These are phyloP conservation scores for Coemansia sp. DNA, from an alignment of 192 early-diverging fungal genomes.

Conservation along the genomic window DNA sequence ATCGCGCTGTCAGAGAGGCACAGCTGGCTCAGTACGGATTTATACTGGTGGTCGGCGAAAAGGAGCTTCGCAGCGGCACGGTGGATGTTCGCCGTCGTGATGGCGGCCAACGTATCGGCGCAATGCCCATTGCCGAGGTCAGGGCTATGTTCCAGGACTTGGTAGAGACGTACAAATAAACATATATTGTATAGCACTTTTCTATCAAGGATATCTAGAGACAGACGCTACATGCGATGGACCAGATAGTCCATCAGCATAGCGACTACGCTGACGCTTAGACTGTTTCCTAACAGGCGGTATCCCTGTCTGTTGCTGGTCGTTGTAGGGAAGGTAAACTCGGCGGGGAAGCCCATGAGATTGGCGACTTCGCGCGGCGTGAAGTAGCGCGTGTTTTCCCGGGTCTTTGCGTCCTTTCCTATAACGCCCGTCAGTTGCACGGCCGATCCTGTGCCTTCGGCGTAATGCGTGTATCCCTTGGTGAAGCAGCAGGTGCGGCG, in stretches of 20 bases:
- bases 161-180: slow-evolving; percentile 48
- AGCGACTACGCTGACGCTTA: slow-evolving; percentile 82
- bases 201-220: background rate
- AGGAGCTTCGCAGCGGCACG: slow-evolving; percentile 65
- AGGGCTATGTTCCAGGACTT: slow-evolving; percentile 59
- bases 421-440: slow-evolving; percentile 22
- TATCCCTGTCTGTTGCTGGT: slow-evolving; percentile 76
- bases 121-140: slow-evolving; percentile 62
- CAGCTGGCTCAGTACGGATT: slow-evolving; percentile 85
- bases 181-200: background rate
- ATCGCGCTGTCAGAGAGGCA: slow-evolving; percentile 77
- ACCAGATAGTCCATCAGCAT: slow-evolving; percentile 73
- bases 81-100: slow-evolving; percentile 74
- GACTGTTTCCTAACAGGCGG: slow-evolving; percentile 86
- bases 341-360: slow-evolving; percentile 77
- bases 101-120: slow-evolving; percentile 58
- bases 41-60: slow-evolving; percentile 83
- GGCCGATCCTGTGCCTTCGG: slow-evolving; percentile 48
- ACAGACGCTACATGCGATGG: slow-evolving; percentile 31
- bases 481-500: slow-evolving; percentile 79
- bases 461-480: slow-evolving; percentile 73
- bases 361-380: slow-evolving; percentile 67
- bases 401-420: slow-evolving; percentile 31
- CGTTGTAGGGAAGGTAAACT: slow-evolving; percentile 70
- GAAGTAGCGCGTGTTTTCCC: slow-evolving; percentile 52